phyloP scores from a whole-genome alignment of 345 rosid genomes.

The Cardamine occulta region DNA sequence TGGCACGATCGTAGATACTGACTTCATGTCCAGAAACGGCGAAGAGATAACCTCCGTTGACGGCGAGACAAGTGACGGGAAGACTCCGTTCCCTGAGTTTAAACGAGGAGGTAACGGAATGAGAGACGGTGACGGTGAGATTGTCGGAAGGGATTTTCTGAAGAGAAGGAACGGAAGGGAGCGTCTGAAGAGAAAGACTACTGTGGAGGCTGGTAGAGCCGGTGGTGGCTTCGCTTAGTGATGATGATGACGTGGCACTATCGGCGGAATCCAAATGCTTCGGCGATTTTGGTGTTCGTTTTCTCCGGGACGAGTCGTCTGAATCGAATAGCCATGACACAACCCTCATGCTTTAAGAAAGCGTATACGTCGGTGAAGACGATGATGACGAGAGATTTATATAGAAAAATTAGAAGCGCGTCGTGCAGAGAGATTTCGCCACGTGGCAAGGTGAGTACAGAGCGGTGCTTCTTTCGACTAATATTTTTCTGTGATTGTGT shows the following conservation, averaged over 20 bases:
- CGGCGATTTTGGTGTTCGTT: constrained; percentile 27
- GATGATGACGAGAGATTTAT: background rate
- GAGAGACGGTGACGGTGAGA: constrained; percentile 49
- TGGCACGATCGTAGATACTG: constrained; percentile 63
- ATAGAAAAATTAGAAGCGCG: constrained; percentile 7
- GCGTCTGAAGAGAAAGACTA: constrained; percentile 76
- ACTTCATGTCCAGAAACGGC: constrained; percentile 68
- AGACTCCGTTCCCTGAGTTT: constrained; percentile 44
- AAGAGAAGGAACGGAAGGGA: constrained; percentile 80
- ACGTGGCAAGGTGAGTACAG: constrained; percentile 42
- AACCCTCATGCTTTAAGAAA: constrained; percentile 46
- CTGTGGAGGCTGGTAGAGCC: constrained; percentile 56
- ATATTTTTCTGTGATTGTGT: background rate
- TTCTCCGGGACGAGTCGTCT: constrained; percentile 11
- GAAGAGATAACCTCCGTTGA: constrained; percentile 58
- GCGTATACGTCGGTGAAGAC: background rate
- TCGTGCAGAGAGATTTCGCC: constrained; percentile 36
- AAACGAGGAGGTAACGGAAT: constrained; percentile 47
- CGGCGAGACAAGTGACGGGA: constrained; percentile 70
- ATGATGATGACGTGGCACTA: constrained; percentile 43
- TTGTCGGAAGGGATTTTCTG: constrained; percentile 58
- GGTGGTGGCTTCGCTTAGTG: constrained; percentile 32
- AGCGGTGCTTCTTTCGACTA: background rate
- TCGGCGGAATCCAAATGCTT: constrained; percentile 40
- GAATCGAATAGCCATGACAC: constrained; percentile 52